Evolutionary conservation across 805 yeast species (phyloP), one percentile per base, ranked within the genome.

Genomic region (Blastobotrys peoriensis): DNA sequence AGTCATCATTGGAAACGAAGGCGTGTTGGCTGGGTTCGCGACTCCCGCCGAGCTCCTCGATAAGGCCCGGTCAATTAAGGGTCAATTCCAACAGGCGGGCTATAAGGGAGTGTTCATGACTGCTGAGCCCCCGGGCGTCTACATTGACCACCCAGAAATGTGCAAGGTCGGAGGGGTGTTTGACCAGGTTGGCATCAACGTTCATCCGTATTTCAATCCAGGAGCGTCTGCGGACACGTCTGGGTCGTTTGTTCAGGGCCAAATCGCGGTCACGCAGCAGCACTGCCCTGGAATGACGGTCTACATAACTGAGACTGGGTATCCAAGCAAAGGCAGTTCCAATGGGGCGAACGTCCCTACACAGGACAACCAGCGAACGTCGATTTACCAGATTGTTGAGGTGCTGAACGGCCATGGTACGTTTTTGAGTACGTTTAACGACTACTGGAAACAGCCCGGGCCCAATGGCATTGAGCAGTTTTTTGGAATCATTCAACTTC

Each of bases 1-100:
- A 61, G 72, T 89, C 55, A 83, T 94, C 17, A 71, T 89, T 50
- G 97, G 96, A 47, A 89, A 89, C 60, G 97, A 89, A 68, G 96
- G 94, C 23, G 69, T 89, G 45, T 74, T 73, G 55, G 69, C 79
- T 27, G 81, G 79, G 8, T 85, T 67, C 64, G 68, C 75, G 56
- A 59, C 85, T 5, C 86, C 75, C 18, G 53, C 65, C 19, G 83
- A 82, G n/a, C 74, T 89, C 53, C 68, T 81, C 25, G 36, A 64
- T 40, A 86, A 86, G 65, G 82, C 87, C 50, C 45, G 76, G 1
- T 64, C 76, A 9, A 93, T 86, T 41, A 83, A 80, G 62, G 30
- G 71, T 9, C 64, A 65, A 49, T 73, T 89, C 45, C 59, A 66
- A 45, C 64, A 60, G 41, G 89, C 86, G 21, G 97, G 97, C 33